Percentiles rank a stretch among this genome's conserved stretches.
Conservation (phyloP, 495 filamentous ascomycete genomes). For the Penicillium simplicissimum region DNA sequence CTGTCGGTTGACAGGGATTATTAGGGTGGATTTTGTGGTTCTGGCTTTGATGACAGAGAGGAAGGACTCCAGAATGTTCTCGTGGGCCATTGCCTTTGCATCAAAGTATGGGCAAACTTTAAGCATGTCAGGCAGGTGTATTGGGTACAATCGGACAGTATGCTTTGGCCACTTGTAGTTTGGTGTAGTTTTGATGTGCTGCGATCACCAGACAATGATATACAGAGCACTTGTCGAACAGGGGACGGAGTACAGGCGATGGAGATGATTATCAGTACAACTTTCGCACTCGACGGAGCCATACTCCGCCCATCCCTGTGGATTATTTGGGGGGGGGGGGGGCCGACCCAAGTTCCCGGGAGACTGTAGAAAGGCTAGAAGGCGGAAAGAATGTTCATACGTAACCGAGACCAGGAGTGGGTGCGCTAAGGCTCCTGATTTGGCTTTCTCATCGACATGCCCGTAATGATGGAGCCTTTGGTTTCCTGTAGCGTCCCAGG, state of each 20-base stretch:
- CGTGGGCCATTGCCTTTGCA: slow-evolving; percentile 10
- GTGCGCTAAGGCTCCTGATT: slow-evolving; percentile 23
- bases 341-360: slow-evolving; percentile 20
- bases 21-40: slow-evolving; percentile 21
- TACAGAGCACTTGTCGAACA: no score
- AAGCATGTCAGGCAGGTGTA: neutral
- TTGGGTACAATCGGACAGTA: neutral
- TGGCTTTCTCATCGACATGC: slow-evolving; percentile 2
- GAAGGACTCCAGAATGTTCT: slow-evolving; percentile 27
- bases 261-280: neutral
- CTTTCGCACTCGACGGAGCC: neutral
- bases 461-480: slow-evolving; percentile 16
- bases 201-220: neutral
- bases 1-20: slow-evolving; percentile 1
- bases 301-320: neutral
- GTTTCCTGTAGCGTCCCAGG: slow-evolving; percentile 8
- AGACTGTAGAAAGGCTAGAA: slow-evolving; percentile 42
- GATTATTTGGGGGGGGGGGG: neutral
- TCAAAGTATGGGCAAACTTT: neutral
- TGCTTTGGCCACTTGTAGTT: neutral
- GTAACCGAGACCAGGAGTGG: slow-evolving; percentile 40
- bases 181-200: neutral
- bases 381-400: slow-evolving; percentile 42
- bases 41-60: neutral
- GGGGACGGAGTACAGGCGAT: neutral